Base-by-base conservation (phyloP, 306 rosid species). In the Sesbania bispinosa region DNA sequence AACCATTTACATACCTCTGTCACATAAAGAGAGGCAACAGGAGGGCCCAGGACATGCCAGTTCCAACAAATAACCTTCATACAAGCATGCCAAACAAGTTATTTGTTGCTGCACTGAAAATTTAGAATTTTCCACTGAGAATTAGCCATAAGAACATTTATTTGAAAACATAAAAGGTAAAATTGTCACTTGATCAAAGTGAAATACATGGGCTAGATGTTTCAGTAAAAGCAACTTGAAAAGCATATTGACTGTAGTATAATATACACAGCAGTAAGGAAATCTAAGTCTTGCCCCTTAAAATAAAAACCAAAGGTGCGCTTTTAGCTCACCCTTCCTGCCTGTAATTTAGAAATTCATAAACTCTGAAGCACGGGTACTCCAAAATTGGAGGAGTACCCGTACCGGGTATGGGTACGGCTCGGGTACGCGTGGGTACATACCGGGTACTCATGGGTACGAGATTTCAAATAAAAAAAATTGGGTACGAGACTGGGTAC, bases 81-180 rank as follows among this genome's bases (percentile, higher is more conserved):
- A 94, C 76, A 73, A 94, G 98, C 98, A 94, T 94, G 45, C 98
- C 97, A 51, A 83, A 82, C 72, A 94, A 72, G 73, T 92, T 94
- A 83, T 87, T 90, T 83, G 96, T 71, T 53, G 85, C 86, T 15
- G 98, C 98, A 80, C 98, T 90, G 97, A 77, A 82, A 83, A 77
- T 45, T 47, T 58, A 84, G 7, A 60, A 67, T 64, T 62, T 83
- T 33, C 14, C 60, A 58, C 36, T 63, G 20, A 52, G 10, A 7
- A 54, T 60, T 53, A 46, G 30, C 60, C 74, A 50, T 47, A 46
- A 38, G 42, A 67, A 66, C 51, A 62, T 57, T 47, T 27, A 35
- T 41, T 43, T 2, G 16, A 69, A 54, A 62, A 47, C 15, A 27
- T 29, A 26, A 24, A 46, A 33, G 21, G 59, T 32, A 51, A 58